Evolutionary conservation across 2,329 filamentous ascomycete species (phyloP).

Genomic region (Emmonsiellopsis sp.): DNA sequence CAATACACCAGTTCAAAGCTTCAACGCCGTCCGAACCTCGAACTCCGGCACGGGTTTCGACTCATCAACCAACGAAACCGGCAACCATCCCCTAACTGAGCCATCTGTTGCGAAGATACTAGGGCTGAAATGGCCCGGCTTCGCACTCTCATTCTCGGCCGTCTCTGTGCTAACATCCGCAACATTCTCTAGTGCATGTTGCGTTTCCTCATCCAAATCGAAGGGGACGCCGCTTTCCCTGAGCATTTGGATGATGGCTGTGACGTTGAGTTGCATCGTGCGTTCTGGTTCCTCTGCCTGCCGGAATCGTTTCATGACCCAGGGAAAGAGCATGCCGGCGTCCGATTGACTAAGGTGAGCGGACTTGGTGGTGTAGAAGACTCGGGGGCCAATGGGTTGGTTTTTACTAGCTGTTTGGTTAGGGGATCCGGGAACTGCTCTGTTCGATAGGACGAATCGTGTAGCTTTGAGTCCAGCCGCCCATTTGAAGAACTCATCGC

Average conservation of each 20-base stretch:
- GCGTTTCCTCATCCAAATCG: background rate
- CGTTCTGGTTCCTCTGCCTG: constrained; percentile 33
- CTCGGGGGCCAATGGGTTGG: constrained; percentile 42
- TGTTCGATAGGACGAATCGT: constrained; percentile 54
- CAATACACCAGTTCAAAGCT: background rate
- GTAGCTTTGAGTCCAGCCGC: constrained; percentile 60
- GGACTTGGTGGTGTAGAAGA: constrained; percentile 66
- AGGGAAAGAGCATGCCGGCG: constrained; percentile 74
- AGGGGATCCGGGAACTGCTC: constrained; percentile 27
- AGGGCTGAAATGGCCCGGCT: background rate
- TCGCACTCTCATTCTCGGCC: background rate
- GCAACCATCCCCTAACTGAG: constrained; percentile 1
- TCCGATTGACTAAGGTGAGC: constrained; percentile 78
- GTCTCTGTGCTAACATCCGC: background rate
- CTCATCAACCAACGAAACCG: background rate
- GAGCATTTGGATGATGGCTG: constrained; percentile 20
- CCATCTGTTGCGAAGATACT: constrained; percentile 3
- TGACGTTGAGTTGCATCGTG: constrained; percentile 22
- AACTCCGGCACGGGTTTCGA: background rate
- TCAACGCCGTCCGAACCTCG: background rate
- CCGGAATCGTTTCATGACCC: constrained; percentile 44
- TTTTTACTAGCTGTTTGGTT: background rate
- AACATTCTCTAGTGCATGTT: background rate
- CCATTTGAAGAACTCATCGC: constrained; percentile 73
- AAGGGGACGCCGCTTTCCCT: constrained; percentile 10